A percentile compares a stretch with the other conserved stretches of the same genome.
These are phyloP conservation scores for Thalassiosira sp. DNA, from an alignment of 352 stramenopile species.

Conservation along the genomic window DNA sequence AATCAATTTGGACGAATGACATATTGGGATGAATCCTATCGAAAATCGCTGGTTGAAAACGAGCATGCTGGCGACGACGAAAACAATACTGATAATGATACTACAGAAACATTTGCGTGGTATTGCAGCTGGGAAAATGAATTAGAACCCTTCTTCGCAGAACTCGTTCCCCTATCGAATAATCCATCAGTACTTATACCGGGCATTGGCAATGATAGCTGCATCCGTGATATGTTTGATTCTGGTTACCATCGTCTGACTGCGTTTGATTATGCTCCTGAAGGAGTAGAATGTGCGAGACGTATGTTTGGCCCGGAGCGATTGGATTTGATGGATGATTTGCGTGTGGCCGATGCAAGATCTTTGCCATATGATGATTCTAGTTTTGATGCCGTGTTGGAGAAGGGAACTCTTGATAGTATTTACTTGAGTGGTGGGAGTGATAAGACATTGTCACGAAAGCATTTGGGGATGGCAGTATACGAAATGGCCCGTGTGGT, in stretches of 20 bases:
- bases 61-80: neutral
- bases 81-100: constrained; percentile 1
- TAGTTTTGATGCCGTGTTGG: constrained; percentile 63
- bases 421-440: constrained; percentile 62
- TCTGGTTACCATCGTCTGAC: constrained; percentile 52
- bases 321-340: constrained; percentile 33
- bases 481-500: constrained; percentile 57
- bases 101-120: constrained; percentile 58
- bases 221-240: constrained; percentile 64
- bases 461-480: constrained; percentile 58
- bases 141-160: constrained; percentile 60
- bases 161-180: constrained; percentile 43
- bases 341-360: constrained; percentile 60
- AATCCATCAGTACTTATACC: constrained; percentile 55
- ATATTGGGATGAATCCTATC: constrained; percentile 58
- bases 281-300: constrained; percentile 53
- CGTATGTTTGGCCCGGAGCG: constrained; percentile 47
- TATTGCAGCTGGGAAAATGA: constrained; percentile 62
- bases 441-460: constrained; percentile 47
- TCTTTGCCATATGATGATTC: constrained; percentile 56
- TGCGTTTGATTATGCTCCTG: constrained; percentile 71
- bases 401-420: constrained; percentile 73
- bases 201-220: constrained; percentile 65
- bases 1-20: constrained; percentile 44
- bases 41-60: constrained; percentile 10